Evolutionary conservation across 2,329 filamentous ascomycete species (phyloP), one percentile per base, ranked within the genome.

Genomic region (Penicillium sp.): DNA sequence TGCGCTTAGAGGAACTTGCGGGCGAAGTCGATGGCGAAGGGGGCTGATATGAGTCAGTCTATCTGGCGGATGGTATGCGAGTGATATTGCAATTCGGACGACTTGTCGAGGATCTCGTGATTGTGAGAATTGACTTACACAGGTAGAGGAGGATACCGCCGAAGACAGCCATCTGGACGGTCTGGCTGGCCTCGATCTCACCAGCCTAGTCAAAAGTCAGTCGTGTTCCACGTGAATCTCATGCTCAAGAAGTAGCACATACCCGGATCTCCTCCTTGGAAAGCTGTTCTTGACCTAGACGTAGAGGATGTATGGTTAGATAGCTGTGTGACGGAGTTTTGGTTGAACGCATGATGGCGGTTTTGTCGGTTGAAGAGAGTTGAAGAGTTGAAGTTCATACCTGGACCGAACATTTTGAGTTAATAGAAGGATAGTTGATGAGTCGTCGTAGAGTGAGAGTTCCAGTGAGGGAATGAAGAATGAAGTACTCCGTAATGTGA

Each of bases 141-240:
- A 89, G 80, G 77, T 89, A 89, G 54, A 89, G 81, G 30, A 87
- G 75, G 55, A 85, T 74, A 68, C 84, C 85, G 58, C 83, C 82
- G 49, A 80, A 80, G 61, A 84, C 73, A 54, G 84, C 85, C 73
- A 81, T 80, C 73, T 84, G 83, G 69, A 89, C 79, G 49, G 85
- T 85, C 67, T 80, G 76, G 59, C 73, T 75, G 28, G 86, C 86
- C 69, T 84, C 79, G 47, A 81, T 75, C 76, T 88, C 86, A 72
- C 82, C 82, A 56, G 77, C 78, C 79, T 81, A 53, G 30, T 33
- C 30, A 28, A 12, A 12, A 54, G 26, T 56, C 47, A 60, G 30
- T 55, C 7, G 17, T 22, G 10, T 30, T 33, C 35, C 2, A 30
- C 9, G 22, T 35, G 2, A n/a, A 47, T 22, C 30, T 33, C 30